A percentile compares a stretch with the other conserved stretches of the same genome.
Evolutionary conservation across 2,329 filamentous ascomycete species (phyloP).

Genomic region (Neonectria punicea): DNA sequence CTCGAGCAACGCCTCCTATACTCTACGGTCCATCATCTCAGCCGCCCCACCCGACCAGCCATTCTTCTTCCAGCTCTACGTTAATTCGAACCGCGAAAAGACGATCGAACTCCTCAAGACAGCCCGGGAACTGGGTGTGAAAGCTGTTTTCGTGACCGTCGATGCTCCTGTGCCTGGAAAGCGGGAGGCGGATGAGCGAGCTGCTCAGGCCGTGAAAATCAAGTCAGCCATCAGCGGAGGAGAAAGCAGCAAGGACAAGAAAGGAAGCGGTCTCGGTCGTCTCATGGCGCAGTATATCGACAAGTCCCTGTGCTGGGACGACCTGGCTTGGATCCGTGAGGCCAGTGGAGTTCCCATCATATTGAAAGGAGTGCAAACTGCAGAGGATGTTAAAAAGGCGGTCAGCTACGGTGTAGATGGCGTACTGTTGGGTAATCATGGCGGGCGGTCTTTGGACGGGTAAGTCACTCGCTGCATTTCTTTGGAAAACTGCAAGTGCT

Average conservation of each 20-base stretch:
- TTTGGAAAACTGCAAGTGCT: background rate
- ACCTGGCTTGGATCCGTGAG: constrained; percentile 61
- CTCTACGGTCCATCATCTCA: constrained; percentile 54
- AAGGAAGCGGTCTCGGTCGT: constrained; percentile 61
- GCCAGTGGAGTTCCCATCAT: constrained; percentile 58
- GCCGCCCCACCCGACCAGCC: constrained; percentile 49
- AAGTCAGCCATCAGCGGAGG: constrained; percentile 50
- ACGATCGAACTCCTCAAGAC: constrained; percentile 55
- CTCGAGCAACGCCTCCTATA: constrained; percentile 62
- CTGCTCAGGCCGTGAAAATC: constrained; percentile 56
- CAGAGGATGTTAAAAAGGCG: constrained; percentile 62
- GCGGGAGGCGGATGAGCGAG: constrained; percentile 65
- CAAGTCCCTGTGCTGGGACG: constrained; percentile 59
- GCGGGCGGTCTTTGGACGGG: constrained; percentile 66
- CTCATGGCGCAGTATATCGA: constrained; percentile 63
- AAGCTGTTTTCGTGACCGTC: constrained; percentile 59
- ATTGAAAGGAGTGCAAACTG: constrained; percentile 65
- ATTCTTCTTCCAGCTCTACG: constrained; percentile 66
- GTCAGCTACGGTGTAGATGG: constrained; percentile 60
- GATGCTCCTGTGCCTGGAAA: constrained; percentile 65
- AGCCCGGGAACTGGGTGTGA: constrained; percentile 58
- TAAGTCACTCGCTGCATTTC: constrained; percentile 8
- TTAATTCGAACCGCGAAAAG: constrained; percentile 60
- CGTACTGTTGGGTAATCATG: constrained; percentile 66
- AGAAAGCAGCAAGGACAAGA: constrained; percentile 59